These are phyloP conservation scores for Pythium monospermum DNA, from an alignment of 352 stramenopile species.

Conservation along the genomic window DNA sequence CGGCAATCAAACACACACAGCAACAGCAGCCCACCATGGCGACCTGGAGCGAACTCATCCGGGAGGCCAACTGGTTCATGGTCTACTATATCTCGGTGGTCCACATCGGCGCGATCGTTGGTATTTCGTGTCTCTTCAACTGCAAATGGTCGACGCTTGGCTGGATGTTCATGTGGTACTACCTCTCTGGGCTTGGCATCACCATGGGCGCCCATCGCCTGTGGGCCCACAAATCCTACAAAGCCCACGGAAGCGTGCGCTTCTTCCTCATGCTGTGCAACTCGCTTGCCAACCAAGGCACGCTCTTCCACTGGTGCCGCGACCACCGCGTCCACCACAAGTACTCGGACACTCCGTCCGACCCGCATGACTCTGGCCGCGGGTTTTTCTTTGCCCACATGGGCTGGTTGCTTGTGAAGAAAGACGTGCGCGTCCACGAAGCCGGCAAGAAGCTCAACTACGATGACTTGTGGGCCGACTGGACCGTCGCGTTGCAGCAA, in stretches of 20 bases:
- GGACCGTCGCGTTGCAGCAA: constrained; percentile 94
- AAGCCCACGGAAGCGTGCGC: constrained; percentile 87
- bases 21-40: constrained; percentile 41
- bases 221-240: constrained; percentile 96
- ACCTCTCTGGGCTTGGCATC: constrained; percentile 94
- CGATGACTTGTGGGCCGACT: constrained; percentile 95
- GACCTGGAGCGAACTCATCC: constrained; percentile 54
- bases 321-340: constrained; percentile 99
- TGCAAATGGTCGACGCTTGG: constrained; percentile 87
- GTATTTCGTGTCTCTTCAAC: constrained; percentile 72
- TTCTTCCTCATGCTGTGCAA: constrained; percentile 98
- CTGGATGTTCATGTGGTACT: constrained; percentile 91
- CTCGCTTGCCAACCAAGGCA: constrained; percentile 97
- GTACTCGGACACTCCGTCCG: constrained; percentile 93
- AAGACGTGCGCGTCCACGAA: constrained; percentile 90
- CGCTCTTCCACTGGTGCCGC: constrained; percentile 97
- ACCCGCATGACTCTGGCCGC: constrained; percentile 95
- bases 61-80: constrained; percentile 97
- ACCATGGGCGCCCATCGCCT: constrained; percentile 97
- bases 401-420: constrained; percentile 98
- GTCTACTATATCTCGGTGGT: constrained; percentile 96
- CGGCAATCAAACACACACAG: background rate
- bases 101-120: constrained; percentile 88
- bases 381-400: constrained; percentile 99
- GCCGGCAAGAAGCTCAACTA: constrained; percentile 94